Conservation (phyloP, 805 yeast species). For the Clavispora carvajalis region DNA sequence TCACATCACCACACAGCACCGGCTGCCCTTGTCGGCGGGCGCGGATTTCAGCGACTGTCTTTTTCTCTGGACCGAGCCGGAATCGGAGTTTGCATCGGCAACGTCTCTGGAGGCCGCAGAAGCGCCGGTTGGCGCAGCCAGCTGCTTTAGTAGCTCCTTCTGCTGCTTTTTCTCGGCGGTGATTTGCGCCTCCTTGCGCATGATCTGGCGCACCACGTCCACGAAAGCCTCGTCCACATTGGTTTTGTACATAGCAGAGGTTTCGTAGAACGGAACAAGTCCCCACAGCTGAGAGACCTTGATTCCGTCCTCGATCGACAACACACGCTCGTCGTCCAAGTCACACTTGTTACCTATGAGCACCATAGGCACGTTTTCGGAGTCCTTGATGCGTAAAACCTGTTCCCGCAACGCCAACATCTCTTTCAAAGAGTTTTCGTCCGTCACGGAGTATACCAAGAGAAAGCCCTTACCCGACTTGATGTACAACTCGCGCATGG, state of each 20-base stretch:
- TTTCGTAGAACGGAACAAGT: slow-evolving; percentile 84
- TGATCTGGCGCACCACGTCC: slow-evolving; percentile 85
- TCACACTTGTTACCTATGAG: slow-evolving; percentile 91
- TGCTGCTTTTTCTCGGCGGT: slow-evolving; percentile 42
- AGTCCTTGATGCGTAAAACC: slow-evolving; percentile 76
- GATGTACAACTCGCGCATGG: slow-evolving; percentile 86
- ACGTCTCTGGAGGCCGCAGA: slow-evolving; percentile 2
- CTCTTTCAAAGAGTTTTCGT: slow-evolving; percentile 66
- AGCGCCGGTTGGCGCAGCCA: slow-evolving; percentile 16
- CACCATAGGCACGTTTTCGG: slow-evolving; percentile 77
- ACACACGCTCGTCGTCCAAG: slow-evolving; percentile 65
- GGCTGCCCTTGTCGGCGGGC: slow-evolving; percentile 8
- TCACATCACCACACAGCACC: slow-evolving; percentile 15
- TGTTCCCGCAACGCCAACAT: slow-evolving; percentile 76
- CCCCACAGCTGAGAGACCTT: slow-evolving; percentile 84
- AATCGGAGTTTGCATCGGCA: slow-evolving; percentile 3
- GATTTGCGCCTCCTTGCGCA: slow-evolving; percentile 59
- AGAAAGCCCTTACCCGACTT: slow-evolving; percentile 78
- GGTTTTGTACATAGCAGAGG: slow-evolving; percentile 85
- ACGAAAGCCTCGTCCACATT: slow-evolving; percentile 88
- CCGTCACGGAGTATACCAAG: slow-evolving; percentile 55
- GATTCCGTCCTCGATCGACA: slow-evolving; percentile 77
- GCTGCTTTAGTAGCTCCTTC: slow-evolving; percentile 37
- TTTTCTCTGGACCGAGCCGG: slow-evolving; percentile 7
- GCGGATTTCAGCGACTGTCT: slow-evolving; percentile 9